Base-by-base conservation (phyloP, 176 grass and related monocot species). In the Musa itinerans region DNA sequence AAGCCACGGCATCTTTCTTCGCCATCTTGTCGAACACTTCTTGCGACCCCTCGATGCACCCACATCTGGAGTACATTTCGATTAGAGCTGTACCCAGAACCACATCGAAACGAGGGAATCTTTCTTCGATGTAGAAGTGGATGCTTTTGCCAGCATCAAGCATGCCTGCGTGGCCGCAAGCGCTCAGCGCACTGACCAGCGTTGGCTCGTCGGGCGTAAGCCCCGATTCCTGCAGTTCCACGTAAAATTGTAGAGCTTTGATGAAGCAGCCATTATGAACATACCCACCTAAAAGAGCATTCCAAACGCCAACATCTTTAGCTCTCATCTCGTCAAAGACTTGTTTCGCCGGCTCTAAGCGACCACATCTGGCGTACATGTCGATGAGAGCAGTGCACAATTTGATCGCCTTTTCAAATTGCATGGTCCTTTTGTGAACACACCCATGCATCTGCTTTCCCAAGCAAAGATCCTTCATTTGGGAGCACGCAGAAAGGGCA, bases 11-110 rank as follows among this genome's bases (percentile, higher is more conserved):
- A 64, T 77, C 74, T 77, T 43, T 64, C 21, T 77, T 65, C 10
- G 58, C 16, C 74, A 77, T 77, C 57, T 77, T 77, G 11, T 52
- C 48, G 59, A 77, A 77, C 58, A 77, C 59, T 52, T 65, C 17
- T 9, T 19, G 43, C 3, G 74, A 34, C 25, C 10, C 57, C n/a
- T 77, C 58, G 11, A 53, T 52, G n/a, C 74, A 65, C 2, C 74
- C 74, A 50, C 74, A 77, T 77, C 17, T 77, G 7, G 59, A 63
- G 59, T 77, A 77, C 74, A 77, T 77, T 16, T 77, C 74, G 7
- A 77, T 64, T 43, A 77, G 61, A 52, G 74, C 34, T 52, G 74
- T 77, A 12, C 57, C 74, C 29, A 65, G 11, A 8, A 77, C 43
- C 1, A 59, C 58, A 51, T 65, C 74, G 20, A 64, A 50, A 22